These are phyloP conservation scores for Cyclotella atomus DNA, from an alignment of 108 stramenopile species.

Conservation along the genomic window DNA sequence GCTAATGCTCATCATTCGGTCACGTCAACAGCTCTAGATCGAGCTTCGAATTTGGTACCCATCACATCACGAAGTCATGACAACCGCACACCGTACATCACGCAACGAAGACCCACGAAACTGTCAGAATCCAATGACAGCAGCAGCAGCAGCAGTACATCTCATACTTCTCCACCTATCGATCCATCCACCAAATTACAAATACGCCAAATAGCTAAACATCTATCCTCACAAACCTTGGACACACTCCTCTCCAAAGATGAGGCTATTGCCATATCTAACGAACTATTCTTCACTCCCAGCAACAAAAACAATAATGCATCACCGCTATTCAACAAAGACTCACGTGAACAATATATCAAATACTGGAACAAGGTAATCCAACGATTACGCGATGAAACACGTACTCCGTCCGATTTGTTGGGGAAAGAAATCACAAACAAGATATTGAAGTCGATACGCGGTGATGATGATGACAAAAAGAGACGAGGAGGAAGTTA, in stretches of 20 bases:
- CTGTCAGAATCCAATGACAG: neutral
- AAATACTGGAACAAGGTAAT: conserved; percentile 65
- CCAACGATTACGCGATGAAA: conserved; percentile 38
- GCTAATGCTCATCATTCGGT: too few relatives aligned
- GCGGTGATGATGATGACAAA: conserved; percentile 16
- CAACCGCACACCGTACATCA: too few relatives aligned
- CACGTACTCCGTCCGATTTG: conserved; percentile 48
- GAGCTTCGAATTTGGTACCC: too few relatives aligned
- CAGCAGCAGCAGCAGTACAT: neutral
- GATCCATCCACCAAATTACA: conserved; percentile 14
- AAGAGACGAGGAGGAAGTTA: conserved; percentile 36
- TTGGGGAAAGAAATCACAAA: conserved; percentile 61
- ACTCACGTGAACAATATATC: conserved; percentile 41
- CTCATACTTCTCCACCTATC: neutral
- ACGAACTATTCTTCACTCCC: conserved; percentile 47
- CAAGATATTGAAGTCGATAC: conserved; percentile 49
- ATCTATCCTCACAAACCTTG: conserved; percentile 45
- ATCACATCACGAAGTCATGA: too few relatives aligned
- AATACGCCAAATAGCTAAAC: conserved; percentile 44
- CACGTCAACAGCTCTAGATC: too few relatives aligned
- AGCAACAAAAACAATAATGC: conserved; percentile 19
- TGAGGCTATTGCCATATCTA: conserved; percentile 50
- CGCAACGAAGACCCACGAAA: neutral
- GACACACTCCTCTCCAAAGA: conserved; percentile 52
- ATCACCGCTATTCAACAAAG: conserved; percentile 46